Conservation (phyloP, 2,329 filamentous ascomycete genomes). For the Plenodomus biglobosus region DNA sequence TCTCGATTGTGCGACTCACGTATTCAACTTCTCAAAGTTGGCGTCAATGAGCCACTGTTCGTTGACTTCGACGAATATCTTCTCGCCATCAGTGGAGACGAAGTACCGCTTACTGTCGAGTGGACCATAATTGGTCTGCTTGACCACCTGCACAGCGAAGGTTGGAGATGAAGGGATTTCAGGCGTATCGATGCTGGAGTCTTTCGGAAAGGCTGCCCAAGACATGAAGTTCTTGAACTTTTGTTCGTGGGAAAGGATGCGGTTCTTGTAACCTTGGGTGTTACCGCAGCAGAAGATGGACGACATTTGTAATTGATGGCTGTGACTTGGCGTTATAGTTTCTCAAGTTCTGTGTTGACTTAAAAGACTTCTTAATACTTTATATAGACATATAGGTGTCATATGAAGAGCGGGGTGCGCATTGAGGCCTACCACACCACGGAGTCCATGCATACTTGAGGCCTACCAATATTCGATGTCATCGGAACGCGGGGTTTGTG, state of each 20-base stretch:
- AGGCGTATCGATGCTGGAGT: background rate
- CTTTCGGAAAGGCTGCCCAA: slow-evolving; percentile 38
- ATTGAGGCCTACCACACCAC: background rate
- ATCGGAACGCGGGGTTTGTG: background rate
- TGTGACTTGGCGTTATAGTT: background rate
- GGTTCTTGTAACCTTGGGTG: slow-evolving; percentile 14
- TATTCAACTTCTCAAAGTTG: slow-evolving; percentile 51
- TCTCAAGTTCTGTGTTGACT: background rate
- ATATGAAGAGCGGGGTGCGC: background rate
- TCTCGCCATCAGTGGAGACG: slow-evolving; percentile 8
- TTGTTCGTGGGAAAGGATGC: slow-evolving; percentile 16
- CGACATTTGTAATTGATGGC: slow-evolving; percentile 9
- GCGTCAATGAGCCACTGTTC: slow-evolving; percentile 46
- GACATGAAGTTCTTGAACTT: slow-evolving; percentile 28
- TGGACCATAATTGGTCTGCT: slow-evolving; percentile 51
- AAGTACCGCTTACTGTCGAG: slow-evolving; percentile 52
- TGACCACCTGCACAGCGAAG: slow-evolving; percentile 48
- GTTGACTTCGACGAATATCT: slow-evolving; percentile 38
- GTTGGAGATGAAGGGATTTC: background rate
- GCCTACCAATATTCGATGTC: background rate
- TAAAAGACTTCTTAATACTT: background rate
- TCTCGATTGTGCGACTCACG: slow-evolving; percentile 26
- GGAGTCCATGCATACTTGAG: background rate
- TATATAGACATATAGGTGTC: background rate
- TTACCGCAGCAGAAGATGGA: slow-evolving; percentile 24